Conservation (phyloP, 148 eudicot species). For the Agrostemma githago region DNA sequence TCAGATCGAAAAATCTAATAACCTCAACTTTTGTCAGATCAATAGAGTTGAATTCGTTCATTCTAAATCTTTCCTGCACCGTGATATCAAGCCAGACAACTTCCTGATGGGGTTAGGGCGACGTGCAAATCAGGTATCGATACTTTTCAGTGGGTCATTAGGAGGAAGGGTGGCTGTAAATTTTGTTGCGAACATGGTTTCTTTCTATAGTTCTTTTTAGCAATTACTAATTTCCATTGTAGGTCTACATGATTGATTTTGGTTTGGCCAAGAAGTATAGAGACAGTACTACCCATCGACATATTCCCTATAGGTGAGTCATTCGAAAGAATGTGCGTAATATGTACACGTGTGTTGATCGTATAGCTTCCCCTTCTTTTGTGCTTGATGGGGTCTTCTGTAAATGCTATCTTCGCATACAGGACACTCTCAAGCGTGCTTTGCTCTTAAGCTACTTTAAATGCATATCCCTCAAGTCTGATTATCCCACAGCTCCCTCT, state of each 20-base stretch:
- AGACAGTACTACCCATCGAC: constrained; percentile 87
- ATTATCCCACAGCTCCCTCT: not conserved
- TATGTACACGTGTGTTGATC: not conserved
- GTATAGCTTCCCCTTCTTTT: not conserved
- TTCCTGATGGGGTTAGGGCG: constrained; percentile 99
- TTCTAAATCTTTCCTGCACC: constrained; percentile 88
- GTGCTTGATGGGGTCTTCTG: not conserved
- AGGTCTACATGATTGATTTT: constrained; percentile 96
- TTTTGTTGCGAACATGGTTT: constrained; percentile 5
- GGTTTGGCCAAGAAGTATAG: constrained; percentile 98
- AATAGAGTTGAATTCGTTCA: constrained; percentile 93
- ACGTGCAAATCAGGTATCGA: constrained; percentile 89
- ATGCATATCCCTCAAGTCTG: not conserved
- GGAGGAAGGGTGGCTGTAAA: not conserved
- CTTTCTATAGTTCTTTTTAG: not conserved
- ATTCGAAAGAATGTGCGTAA: not conserved
- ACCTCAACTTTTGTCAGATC: constrained; percentile 44
- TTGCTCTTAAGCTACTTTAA: not conserved
- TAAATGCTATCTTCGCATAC: not conserved
- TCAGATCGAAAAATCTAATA: constrained; percentile 5
- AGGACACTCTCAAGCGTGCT: not conserved
- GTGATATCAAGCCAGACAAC: constrained; percentile 97
- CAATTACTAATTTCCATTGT: constrained; percentile 22
- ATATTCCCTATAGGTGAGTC: constrained; percentile 85
- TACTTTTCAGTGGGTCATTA: not conserved